phyloP scores from a whole-genome alignment of 2,329 filamentous ascomycete species.

The Aspergillus calidoustus region DNA sequence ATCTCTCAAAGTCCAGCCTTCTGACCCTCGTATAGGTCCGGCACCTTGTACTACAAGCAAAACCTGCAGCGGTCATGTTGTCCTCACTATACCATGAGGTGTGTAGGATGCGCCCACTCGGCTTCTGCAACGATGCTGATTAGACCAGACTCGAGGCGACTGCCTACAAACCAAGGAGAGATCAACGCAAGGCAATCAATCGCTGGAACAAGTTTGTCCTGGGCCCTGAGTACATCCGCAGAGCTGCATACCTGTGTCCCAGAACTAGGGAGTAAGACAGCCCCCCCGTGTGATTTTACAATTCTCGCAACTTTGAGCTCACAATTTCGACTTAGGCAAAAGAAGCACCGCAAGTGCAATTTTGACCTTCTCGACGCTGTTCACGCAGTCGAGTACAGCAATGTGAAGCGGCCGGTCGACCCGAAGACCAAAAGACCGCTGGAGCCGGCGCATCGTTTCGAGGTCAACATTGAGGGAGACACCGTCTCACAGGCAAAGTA shows the following conservation, averaged over 20 bases:
- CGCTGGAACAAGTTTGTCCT: constrained; percentile 54
- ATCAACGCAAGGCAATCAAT: constrained; percentile 54
- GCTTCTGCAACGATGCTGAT: constrained; percentile 16
- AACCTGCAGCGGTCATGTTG: constrained; percentile 79
- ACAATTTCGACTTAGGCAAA: constrained; percentile 40
- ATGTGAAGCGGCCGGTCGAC: constrained; percentile 49
- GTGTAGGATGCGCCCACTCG: constrained; percentile 4
- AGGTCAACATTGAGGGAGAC: constrained; percentile 54
- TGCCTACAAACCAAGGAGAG: constrained; percentile 49
- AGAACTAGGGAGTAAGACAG: constrained; percentile 48
- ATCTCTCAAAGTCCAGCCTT: not conserved
- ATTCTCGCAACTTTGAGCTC: not conserved
- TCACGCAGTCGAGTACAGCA: constrained; percentile 51
- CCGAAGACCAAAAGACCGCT: constrained; percentile 49
- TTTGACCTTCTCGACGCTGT: constrained; percentile 50
- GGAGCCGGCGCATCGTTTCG: constrained; percentile 55
- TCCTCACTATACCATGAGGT: constrained; percentile 71
- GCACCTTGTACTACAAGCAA: constrained; percentile 55
- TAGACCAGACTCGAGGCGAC: constrained; percentile 45
- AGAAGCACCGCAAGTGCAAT: constrained; percentile 46
- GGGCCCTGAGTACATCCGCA: constrained; percentile 53
- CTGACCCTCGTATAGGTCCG: constrained; percentile 43
- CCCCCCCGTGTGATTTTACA: not conserved
- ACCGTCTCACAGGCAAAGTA: constrained; percentile 53
- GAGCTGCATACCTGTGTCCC: constrained; percentile 51